Evolutionary conservation across 1,139 yeast genomes (phyloP).

Genomic region (Kluyveromyces sp.): DNA sequence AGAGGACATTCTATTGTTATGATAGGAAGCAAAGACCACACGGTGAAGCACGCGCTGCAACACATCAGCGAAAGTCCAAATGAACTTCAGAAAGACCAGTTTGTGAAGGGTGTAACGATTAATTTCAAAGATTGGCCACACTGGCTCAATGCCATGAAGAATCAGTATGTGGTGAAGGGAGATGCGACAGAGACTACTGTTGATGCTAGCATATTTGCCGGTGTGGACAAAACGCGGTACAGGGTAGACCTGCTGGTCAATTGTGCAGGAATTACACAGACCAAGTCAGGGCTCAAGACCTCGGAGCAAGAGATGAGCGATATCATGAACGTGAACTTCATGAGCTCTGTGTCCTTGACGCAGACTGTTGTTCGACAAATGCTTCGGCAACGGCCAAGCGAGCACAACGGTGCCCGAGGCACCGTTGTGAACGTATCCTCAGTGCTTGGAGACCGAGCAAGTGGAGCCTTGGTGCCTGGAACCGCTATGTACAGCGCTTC

Average conservation of each 20-base stretch:
- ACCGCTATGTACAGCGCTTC: slow-evolving; percentile 73
- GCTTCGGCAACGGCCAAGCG: slow-evolving; percentile 34
- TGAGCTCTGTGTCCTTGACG: slow-evolving; percentile 57
- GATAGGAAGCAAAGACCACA: slow-evolving; percentile 46
- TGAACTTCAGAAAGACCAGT: slow-evolving; percentile 13
- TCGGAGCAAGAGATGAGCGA: slow-evolving; percentile 38
- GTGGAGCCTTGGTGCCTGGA: slow-evolving; percentile 40
- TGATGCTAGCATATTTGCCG: neutral
- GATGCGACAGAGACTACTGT: neutral
- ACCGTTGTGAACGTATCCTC: slow-evolving; percentile 67
- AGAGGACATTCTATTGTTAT: slow-evolving; percentile 59
- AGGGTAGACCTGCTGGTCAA: slow-evolving; percentile 43
- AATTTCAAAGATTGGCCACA: slow-evolving; percentile 41
- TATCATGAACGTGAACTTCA: slow-evolving; percentile 55
- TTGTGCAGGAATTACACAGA: slow-evolving; percentile 77
- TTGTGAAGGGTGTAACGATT: slow-evolving; percentile 36
- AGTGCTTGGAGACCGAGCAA: slow-evolving; percentile 42
- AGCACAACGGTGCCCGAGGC: slow-evolving; percentile 21
- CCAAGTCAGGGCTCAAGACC: slow-evolving; percentile 45
- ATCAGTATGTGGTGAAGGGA: neutral
- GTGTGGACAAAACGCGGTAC: slow-evolving; percentile 8
- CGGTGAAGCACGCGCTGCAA: slow-evolving; percentile 34
- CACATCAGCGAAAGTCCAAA: slow-evolving; percentile 31
- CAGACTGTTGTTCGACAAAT: slow-evolving; percentile 44
- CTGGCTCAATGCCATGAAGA: slow-evolving; percentile 19